Base-by-base conservation (phyloP, 2,329 filamentous ascomycete species). In the Colletotrichum brevisporum region DNA sequence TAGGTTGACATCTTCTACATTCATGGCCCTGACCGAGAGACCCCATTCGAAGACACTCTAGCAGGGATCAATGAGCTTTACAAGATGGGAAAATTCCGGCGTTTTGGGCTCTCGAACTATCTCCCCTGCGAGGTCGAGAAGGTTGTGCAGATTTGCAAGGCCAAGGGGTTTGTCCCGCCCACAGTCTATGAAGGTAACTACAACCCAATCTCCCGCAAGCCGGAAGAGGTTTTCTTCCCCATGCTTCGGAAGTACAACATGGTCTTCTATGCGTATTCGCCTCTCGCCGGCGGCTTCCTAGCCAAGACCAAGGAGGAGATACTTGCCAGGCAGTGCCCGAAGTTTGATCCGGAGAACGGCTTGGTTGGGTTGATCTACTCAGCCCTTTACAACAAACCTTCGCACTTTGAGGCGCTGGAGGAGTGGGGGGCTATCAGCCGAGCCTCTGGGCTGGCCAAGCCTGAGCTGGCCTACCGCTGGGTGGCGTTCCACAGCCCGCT, bases 171-270 rank as follows among this genome's bases (percentile, higher is more conserved):
- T 27, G 76, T 83, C 15, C 79, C 78, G 63, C 85, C 85, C 0
- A 77, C 74, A 5, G 81, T 84, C 3, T 86, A 84, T 68, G 81
- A 87, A 71, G 83, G 85, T 2, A 77, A 81, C 8, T 86, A 87
- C 74, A 85, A 86, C 62, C 76, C 80, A 8, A 74, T 87, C 13
- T 77, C 78, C 3, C 78, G 85, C 52, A 74, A 78, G 2, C 77
- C 75, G 6, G 85, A 87, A 65, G 76, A 76, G 39, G 77, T 80
- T 13, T 74, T 86, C 1, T 79, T 86, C 18, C 82, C 83, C 0
- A 58, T 81, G 0, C 73, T 86, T 12, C 78, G 83, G 2, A 77
- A 81, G 61, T 72, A 83, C 45, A 76, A 75, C 13, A 84, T 86
- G 1, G 73, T 79, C 0, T 86, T 85, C 61, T 82, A 81, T 65